Base-by-base conservation (phyloP, 768 basidiomycete genomes). In the Rhodosporidiobolus sp. region DNA sequence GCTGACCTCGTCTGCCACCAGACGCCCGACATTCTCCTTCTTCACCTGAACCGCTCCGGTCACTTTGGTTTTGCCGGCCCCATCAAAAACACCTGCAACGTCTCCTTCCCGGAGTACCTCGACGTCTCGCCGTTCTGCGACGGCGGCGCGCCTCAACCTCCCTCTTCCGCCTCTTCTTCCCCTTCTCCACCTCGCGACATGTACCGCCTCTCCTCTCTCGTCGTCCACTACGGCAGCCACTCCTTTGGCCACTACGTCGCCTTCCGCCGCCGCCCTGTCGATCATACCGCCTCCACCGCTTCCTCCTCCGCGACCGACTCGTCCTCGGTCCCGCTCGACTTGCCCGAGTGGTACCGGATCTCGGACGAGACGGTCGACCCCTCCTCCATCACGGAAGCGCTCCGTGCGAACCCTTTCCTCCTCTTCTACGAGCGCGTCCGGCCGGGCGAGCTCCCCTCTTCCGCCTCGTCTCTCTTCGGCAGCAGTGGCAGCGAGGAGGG, bases 231-330 rank as follows among this genome's bases (percentile, higher is more conserved):
- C 79, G 95, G 95, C 61, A 87, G 88, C 65, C 94, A 96, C 79
- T 89, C 89, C 8, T 94, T 90, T 79, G 95, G 95, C 10, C 95
- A 99, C 79, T 99, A 95, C 79, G 87, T 98, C 75, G 92, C 90
- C 76, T 95, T 88, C 79, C 86, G 96, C 24, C 85, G 94, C 0
- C 30, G 63, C 50, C 76, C 66, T 4, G 45, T n/a, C 59, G 46
- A 14, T 57, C 30, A 17, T 35, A 10, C 26, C 7, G 17, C n/a
- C 24, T 32, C 52, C 11, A 28, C 30, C 43, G 10, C 34, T 84
- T 85, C 67, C 58, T 9, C 48, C 74, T 76, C 62, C 32, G 32
- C 30, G 63, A 6, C 53, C n/a, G 24, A 8, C 45, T 6, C 68
- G 6, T 8, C 48, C 12, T 50, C 55, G 0, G 14, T 35, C 28